Base-by-base conservation (phyloP, 495 filamentous ascomycete species). In the Bombardia bombarda region DNA sequence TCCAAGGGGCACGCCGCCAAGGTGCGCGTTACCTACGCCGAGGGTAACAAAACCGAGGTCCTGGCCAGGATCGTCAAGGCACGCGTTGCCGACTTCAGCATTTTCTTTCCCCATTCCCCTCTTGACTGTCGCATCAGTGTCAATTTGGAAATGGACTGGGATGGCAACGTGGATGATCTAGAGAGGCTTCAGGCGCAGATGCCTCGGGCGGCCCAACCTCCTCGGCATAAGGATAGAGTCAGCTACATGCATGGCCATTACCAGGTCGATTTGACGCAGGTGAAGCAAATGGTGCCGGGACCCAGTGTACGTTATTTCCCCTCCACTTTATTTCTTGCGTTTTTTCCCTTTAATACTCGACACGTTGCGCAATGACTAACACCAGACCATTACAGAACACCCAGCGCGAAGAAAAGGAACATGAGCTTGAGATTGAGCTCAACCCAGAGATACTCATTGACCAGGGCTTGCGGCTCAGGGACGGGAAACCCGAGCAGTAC, bases 101-200 rank as follows among this genome's bases (percentile, higher is more conserved):
- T 95, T 8, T 81, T 79, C 62, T 82, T 83, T 45, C 88, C 90
- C 1, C 62, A 68, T 25, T 75, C 70, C 12, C 69, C 72, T 3
- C 79, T 95, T 32, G 90, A 95, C 59, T 93, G 84, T 68, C 80
- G 90, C 17, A 79, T 97, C 47, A 90, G 85, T 49, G 76, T 95
- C 51, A 95, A 90, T 52, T 70, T 95, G 5, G 90, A 97, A 75
- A 87, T 87, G 78, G 76, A 79, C 36, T 90, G 81, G 63, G 73
- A 81, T n/a, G 84, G 87, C 1, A 70, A 85, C 13, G 49, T 82
- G 9, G 61, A 72, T 42, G 67, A 76, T 34, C 64, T 86, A 1
- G 62, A 71, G 35, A 47, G 58, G 56, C 25, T 65, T 32, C 43
- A 2, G 40, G 44, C 7, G 47, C 43, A 18, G 54, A 26, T 4